These are phyloP conservation scores for Pterulicium gracile DNA, from an alignment of 1,284 basidiomycete genomes.

Conservation along the genomic window DNA sequence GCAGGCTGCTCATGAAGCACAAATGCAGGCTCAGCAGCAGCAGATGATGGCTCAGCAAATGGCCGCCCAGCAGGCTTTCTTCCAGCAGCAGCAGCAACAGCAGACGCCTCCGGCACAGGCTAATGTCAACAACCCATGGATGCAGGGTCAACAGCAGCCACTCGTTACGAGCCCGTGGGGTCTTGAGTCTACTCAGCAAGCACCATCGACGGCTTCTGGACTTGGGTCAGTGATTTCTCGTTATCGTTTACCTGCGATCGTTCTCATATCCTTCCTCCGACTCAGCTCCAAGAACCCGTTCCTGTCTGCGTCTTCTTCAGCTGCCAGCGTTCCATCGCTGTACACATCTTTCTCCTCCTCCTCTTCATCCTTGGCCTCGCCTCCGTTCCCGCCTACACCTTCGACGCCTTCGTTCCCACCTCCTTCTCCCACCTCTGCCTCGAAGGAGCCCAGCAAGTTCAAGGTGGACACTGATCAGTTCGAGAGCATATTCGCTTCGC, in stretches of 20 bases:
- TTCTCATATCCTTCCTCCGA: too few species aligned
- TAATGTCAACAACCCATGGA: constrained; percentile 23
- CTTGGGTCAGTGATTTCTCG: constrained; percentile 4
- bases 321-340: constrained; percentile 22
- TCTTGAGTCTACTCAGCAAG: too few species aligned
- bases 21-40: constrained; percentile 95
- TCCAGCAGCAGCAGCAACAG: constrained; percentile 52
- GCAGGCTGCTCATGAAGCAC: constrained; percentile 56
- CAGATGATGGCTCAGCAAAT: constrained; percentile 88
- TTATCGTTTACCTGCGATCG: too few species aligned
- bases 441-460: constrained; percentile 16
- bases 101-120: constrained; percentile 29
- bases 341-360: constrained; percentile 19
- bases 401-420: constrained; percentile 22
- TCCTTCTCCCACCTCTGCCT: constrained; percentile 25
- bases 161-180: constrained; percentile 17
- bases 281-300: constrained; percentile 95
- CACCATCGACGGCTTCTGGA: constrained; percentile 3
- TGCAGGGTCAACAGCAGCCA: constrained; percentile 34
- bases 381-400: constrained; percentile 35
- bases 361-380: constrained; percentile 55
- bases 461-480: constrained; percentile 42
- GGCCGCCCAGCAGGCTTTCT: constrained; percentile 44
- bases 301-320: constrained; percentile 32
- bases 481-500: constrained; percentile 69